Evolutionary conservation across 371 early-diverging fungal species (phyloP).

Genomic region (Chytridium lagenaria): DNA sequence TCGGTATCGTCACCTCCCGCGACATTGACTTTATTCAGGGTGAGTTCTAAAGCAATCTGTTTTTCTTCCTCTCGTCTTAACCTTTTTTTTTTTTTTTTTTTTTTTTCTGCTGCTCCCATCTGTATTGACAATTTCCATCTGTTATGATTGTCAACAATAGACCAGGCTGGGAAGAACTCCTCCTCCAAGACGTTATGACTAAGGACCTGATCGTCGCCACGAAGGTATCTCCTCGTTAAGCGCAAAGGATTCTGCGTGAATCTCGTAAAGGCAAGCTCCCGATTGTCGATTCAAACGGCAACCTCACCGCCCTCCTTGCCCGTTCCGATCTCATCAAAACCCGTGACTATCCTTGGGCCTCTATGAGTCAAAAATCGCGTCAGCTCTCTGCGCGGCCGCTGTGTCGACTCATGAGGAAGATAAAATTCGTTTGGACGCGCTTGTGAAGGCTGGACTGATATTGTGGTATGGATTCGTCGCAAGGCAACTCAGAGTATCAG

Average conservation of each 20-base stretch:
- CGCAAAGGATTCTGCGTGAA: conserved; percentile 84
- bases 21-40: conserved; percentile 89
- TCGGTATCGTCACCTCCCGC: conserved; percentile 95
- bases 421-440: conserved; percentile 75
- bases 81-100: neutral
- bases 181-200: conserved; percentile 82
- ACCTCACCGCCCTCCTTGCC: conserved; percentile 88
- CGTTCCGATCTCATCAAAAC: conserved; percentile 97
- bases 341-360: conserved; percentile 91
- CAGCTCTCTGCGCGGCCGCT: conserved; percentile 95
- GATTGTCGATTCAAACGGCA: conserved; percentile 82
- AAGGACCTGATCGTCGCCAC: conserved; percentile 85
- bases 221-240: conserved; percentile 86
- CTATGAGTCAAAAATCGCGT: conserved; percentile 80
- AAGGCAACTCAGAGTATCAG: conserved; percentile 94
- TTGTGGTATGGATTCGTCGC: conserved; percentile 93
- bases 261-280: conserved; percentile 96
- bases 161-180: conserved; percentile 28
- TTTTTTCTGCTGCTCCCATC: neutral
- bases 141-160: neutral
- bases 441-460: conserved; percentile 93
- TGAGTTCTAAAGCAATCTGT: too few species aligned
- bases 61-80: conserved; percentile 1
- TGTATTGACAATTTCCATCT: too few species aligned
- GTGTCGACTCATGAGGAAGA: conserved; percentile 93